phyloP scores from a whole-genome alignment of 352 stramenopile genomes.

The Pythium sp. region DNA sequence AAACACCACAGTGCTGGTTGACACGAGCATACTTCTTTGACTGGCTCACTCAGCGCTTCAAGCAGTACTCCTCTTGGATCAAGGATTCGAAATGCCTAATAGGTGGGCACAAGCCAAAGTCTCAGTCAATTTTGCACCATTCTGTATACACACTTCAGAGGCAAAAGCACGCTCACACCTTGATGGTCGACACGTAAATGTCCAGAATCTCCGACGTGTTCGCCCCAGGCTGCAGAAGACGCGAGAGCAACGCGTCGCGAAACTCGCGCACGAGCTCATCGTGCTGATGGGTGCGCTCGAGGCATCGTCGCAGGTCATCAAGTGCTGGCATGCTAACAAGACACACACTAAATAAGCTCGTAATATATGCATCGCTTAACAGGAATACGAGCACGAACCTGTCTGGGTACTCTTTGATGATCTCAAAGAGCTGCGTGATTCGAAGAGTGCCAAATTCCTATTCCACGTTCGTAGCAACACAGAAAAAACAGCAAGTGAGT shows the following conservation, averaged over 20 bases:
- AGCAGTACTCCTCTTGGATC: slow-evolving; percentile 92
- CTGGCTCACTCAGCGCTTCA: slow-evolving; percentile 62
- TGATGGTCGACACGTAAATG: slow-evolving; percentile 98
- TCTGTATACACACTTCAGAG: neutral
- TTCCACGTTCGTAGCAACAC: neutral
- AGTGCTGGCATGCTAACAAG: slow-evolving; percentile 49
- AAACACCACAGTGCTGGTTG: neutral
- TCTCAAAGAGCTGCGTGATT: slow-evolving; percentile 95
- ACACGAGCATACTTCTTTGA: slow-evolving; percentile 53
- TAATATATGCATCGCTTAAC: neutral
- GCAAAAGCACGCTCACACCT: slow-evolving; percentile 29
- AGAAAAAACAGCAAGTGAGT: neutral
- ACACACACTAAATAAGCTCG: neutral
- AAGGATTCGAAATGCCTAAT: slow-evolving; percentile 87
- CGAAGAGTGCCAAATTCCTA: slow-evolving; percentile 70
- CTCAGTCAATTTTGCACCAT: neutral
- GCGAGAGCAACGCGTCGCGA: slow-evolving; percentile 63
- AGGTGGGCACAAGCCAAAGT: neutral
- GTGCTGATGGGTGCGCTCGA: slow-evolving; percentile 85
- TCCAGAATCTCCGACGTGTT: slow-evolving; percentile 97
- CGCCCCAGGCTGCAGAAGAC: slow-evolving; percentile 93
- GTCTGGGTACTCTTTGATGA: slow-evolving; percentile 96
- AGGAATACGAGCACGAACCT: slow-evolving; percentile 34
- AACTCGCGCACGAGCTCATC: slow-evolving; percentile 79
- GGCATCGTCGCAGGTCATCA: slow-evolving; percentile 68